These are phyloP conservation scores for Ganoderma multipileum DNA, from an alignment of 1,284 basidiomycete genomes.

Conservation along the genomic window DNA sequence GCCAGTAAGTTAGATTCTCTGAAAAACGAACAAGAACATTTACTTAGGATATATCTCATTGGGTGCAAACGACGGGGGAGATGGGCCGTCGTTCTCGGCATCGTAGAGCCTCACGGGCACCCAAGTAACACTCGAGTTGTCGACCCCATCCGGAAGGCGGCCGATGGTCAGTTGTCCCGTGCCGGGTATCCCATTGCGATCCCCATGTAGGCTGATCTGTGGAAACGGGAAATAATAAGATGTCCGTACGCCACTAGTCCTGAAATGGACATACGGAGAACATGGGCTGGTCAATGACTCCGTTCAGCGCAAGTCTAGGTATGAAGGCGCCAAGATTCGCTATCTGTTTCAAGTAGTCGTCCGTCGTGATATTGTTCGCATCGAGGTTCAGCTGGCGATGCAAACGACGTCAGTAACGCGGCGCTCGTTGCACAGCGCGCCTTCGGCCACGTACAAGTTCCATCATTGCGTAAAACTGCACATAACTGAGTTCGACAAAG, in stretches of 20 bases:
- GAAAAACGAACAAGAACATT: constrained; percentile 12
- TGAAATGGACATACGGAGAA: constrained; percentile 41
- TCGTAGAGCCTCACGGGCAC: constrained; percentile 45
- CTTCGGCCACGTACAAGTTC: too few species aligned
- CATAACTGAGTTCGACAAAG: too few species aligned
- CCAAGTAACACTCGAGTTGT: constrained; percentile 49
- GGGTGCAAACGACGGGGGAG: constrained; percentile 42
- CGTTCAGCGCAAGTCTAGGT: too few species aligned
- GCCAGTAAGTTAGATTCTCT: neutral
- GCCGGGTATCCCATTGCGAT: constrained; percentile 45
- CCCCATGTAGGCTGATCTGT: constrained; percentile 49
- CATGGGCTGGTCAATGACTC: constrained; percentile 51
- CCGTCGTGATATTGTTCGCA: too few species aligned
- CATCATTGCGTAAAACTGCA: too few species aligned
- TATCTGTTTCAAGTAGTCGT: too few species aligned
- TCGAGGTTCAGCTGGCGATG: too few species aligned
- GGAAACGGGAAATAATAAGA: neutral
- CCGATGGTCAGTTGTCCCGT: constrained; percentile 49
- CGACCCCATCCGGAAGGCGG: constrained; percentile 45
- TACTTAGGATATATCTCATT: constrained; percentile 45
- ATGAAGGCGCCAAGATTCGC: too few species aligned
- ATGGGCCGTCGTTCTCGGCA: neutral
- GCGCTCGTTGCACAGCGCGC: too few species aligned
- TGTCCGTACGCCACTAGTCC: too few species aligned
- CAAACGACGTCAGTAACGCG: too few species aligned